Evolutionary conservation across 306 rosid genomes (phyloP), one percentile per base, ranked within the genome.

Genomic region (Carpinus fangiana): DNA sequence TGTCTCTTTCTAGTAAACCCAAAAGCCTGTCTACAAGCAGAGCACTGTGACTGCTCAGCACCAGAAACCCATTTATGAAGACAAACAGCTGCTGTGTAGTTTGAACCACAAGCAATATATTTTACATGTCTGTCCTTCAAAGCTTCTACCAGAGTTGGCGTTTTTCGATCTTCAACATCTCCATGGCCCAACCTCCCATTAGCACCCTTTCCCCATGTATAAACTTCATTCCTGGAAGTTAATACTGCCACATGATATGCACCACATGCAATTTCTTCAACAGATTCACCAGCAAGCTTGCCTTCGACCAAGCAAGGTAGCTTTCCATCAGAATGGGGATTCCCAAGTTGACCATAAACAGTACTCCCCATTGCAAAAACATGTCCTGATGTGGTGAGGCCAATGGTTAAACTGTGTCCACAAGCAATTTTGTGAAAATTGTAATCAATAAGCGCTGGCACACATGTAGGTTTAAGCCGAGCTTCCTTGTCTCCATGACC

Each of bases 111-210:
- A 45, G 97, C 91, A 80, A 96, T 91, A 76, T 80, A 89, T 82
- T 91, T 96, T 76, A 96, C 98, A 84, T 91, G 97, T 79, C 94
- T 86, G 69, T 96, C 99, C 82, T 89, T 96, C 80, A 96, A 86
- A 18, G 91, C 96, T 84, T 96, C 99, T 70, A 96, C 97, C 72
- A 96, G 53, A 12, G 92, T 87, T 5, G 99, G 98, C n/a, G 80
- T 64, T 80, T 96, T 96, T 53, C 97, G 85, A 96, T 96, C 99
- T 88, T 93, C 99, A 74, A 90, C 28, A 78, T 95, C 99, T 43
- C 99, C 99, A 74, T 96, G 99, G 78, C 99, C 99, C 85, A 96
- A 85, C 85, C 99, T 91, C 80, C 99, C 99, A 86, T 93, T 96
- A 74, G 98, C 97, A 78, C 99, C 99, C 87, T 96, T 96, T 68